A percentile compares a stretch with the other conserved stretches of the same genome.
phyloP scores from a whole-genome alignment of 2,329 filamentous ascomycete species.

The Microascus cirrosus region DNA sequence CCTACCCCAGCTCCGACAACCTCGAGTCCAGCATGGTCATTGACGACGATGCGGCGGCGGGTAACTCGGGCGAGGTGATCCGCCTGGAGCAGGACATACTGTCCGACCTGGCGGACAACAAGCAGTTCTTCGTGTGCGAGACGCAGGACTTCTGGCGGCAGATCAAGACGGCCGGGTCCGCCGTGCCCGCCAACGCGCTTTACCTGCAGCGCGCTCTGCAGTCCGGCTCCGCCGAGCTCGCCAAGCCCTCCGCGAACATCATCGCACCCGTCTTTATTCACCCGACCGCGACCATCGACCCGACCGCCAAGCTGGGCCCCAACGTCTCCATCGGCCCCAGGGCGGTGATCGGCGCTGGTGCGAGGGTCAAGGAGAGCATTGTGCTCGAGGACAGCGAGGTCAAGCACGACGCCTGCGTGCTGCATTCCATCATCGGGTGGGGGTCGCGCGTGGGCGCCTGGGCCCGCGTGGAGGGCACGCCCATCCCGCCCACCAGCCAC shows the following conservation, averaged over 20 bases:
- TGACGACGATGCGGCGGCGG: slow-evolving; percentile 59
- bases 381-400: slow-evolving; percentile 92
- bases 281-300: slow-evolving; percentile 79
- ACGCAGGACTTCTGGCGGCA: slow-evolving; percentile 99
- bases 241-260: slow-evolving; percentile 74
- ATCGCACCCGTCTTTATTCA: slow-evolving; percentile 92
- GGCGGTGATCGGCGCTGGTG: slow-evolving; percentile 72
- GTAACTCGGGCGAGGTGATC: slow-evolving; percentile 74
- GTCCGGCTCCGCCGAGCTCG: slow-evolving; percentile 68
- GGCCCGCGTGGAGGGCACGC: slow-evolving; percentile 93
- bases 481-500: slow-evolving; percentile 77
- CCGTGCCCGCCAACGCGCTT: slow-evolving; percentile 89
- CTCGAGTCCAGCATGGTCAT: slow-evolving; percentile 56
- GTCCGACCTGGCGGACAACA: slow-evolving; percentile 88
- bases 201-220: slow-evolving; percentile 94
- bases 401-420: slow-evolving; percentile 89
- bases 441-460: slow-evolving; percentile 92
- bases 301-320: slow-evolving; percentile 89
- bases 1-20: slow-evolving; percentile 94
- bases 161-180: slow-evolving; percentile 97
- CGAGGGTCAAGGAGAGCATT: slow-evolving; percentile 88
- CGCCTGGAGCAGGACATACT: slow-evolving; percentile 96
- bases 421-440: slow-evolving; percentile 97
- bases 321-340: slow-evolving; percentile 96
- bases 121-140: slow-evolving; percentile 96